These are phyloP conservation scores for Trichoderma orchidacearum DNA, from an alignment of 495 filamentous ascomycete genomes.

Conservation along the genomic window DNA sequence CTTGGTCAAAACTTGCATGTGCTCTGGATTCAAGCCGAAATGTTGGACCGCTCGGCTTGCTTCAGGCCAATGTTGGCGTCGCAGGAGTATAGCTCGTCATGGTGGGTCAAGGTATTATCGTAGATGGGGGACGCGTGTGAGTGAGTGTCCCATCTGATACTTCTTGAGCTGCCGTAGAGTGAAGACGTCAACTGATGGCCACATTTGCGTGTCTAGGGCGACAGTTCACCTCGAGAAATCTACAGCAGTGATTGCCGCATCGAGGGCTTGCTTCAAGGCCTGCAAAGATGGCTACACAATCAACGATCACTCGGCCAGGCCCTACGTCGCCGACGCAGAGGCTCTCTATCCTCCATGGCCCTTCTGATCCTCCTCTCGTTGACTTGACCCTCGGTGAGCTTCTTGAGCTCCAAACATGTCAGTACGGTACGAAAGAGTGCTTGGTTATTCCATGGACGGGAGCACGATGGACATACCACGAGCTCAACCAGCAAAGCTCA, in stretches of 20 bases:
- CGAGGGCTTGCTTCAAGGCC: not conserved
- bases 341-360: slow-evolving; percentile 44
- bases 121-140: too few relatives aligned
- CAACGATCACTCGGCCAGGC: not conserved
- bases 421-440: slow-evolving; percentile 45
- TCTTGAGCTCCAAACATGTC: slow-evolving; percentile 44
- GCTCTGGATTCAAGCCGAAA: too few relatives aligned
- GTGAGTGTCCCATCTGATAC: too few relatives aligned
- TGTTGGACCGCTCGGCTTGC: too few relatives aligned
- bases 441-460: slow-evolving; percentile 54
- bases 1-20: too few relatives aligned
- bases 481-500: slow-evolving; percentile 46
- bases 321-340: slow-evolving; percentile 13
- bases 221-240: not conserved
- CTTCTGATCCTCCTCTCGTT: slow-evolving; percentile 43
- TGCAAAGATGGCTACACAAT: not conserved
- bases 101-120: too few relatives aligned
- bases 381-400: slow-evolving; percentile 49
- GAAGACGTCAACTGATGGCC: too few relatives aligned
- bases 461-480: slow-evolving; percentile 50
- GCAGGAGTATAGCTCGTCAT: too few relatives aligned
- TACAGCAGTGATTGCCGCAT: not conserved
- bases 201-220: too few relatives aligned
- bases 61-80: too few relatives aligned
- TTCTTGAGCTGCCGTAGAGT: too few relatives aligned